Percentiles rank a stretch among this genome's conserved stretches.
These are phyloP conservation scores for Macrolepiota fuliginosa DNA, from an alignment of 768 basidiomycete species.

Conservation along the genomic window DNA sequence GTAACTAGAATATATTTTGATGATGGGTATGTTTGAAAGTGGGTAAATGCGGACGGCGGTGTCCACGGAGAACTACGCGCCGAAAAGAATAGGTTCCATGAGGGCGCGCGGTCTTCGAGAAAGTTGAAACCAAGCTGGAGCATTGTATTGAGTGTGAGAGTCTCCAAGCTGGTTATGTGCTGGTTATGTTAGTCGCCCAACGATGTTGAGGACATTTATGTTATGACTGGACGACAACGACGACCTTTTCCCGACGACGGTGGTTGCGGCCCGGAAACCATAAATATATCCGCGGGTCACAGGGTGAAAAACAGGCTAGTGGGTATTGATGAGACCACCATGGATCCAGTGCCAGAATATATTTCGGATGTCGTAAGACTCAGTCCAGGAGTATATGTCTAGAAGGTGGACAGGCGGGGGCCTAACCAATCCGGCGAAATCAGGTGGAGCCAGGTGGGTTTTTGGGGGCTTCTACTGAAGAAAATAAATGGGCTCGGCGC, in stretches of 20 bases:
- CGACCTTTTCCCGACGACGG: no score
- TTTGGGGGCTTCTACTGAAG: no score
- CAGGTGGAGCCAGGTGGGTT: no score
- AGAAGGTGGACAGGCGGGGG: neutral
- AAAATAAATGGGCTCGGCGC: no score
- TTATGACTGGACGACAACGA: no score
- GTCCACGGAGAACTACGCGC: neutral
- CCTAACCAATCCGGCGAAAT: neutral
- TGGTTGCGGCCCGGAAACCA: neutral
- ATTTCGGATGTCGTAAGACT: neutral
- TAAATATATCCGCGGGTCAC: slow-evolving; percentile 1
- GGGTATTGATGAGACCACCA: neutral
- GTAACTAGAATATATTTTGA: neutral
- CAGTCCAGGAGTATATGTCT: neutral
- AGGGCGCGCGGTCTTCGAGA: no score
- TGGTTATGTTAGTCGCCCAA: no score
- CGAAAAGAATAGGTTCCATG: neutral
- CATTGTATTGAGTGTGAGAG: no score
- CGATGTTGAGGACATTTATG: no score
- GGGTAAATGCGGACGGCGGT: neutral
- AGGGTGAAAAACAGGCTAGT: neutral
- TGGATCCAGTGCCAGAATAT: neutral
- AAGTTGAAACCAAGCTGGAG: no score
- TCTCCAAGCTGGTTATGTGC: no score
- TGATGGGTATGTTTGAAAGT: neutral